A percentile compares a stretch with the other conserved stretches of the same genome.
These are phyloP conservation scores for Thymus mandschuricus DNA, from an alignment of 257 asterid species.

Conservation along the genomic window DNA sequence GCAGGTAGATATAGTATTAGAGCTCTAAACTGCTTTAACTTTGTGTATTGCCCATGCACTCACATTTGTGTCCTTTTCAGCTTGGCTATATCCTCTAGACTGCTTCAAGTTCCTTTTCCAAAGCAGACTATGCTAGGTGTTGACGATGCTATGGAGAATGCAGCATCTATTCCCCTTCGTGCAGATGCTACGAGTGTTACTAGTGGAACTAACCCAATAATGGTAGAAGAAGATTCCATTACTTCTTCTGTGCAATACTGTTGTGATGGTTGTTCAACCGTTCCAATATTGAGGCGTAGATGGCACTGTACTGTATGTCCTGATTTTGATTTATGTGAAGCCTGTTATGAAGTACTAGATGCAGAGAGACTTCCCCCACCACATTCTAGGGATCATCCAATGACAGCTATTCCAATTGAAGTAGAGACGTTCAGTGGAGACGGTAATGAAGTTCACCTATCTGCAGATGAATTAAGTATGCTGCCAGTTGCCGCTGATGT, in stretches of 20 bases:
- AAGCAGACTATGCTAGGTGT: constrained; percentile 94
- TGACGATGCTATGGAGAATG: constrained; percentile 73
- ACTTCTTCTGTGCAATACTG: constrained; percentile 97
- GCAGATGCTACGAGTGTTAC: constrained; percentile 62
- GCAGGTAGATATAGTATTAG: constrained; percentile 66
- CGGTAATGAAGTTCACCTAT: constrained; percentile 80
- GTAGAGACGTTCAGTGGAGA: constrained; percentile 85
- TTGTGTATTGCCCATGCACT: constrained; percentile 31
- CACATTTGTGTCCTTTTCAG: constrained; percentile 54
- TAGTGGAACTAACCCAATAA: constrained; percentile 67
- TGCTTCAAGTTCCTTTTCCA: constrained; percentile 99
- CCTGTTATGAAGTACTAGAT: constrained; percentile 91
- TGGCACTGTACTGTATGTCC: constrained; percentile 99
- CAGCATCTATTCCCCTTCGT: constrained; percentile 59
- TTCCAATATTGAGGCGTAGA: constrained; percentile 91
- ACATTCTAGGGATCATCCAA: constrained; percentile 93
- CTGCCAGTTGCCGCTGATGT: constrained; percentile 67
- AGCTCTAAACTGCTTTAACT: constrained; percentile 19
- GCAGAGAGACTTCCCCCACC: constrained; percentile 94
- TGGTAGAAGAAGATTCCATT: constrained; percentile 89
- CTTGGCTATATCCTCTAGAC: constrained; percentile 97
- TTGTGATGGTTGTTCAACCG: constrained; percentile 99
- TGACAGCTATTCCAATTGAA: constrained; percentile 98
- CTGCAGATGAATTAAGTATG: constrained; percentile 70
- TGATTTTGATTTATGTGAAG: constrained; percentile 97